phyloP scores from a whole-genome alignment of 345 rosid species.

The Crucihimalaya himalaica region DNA sequence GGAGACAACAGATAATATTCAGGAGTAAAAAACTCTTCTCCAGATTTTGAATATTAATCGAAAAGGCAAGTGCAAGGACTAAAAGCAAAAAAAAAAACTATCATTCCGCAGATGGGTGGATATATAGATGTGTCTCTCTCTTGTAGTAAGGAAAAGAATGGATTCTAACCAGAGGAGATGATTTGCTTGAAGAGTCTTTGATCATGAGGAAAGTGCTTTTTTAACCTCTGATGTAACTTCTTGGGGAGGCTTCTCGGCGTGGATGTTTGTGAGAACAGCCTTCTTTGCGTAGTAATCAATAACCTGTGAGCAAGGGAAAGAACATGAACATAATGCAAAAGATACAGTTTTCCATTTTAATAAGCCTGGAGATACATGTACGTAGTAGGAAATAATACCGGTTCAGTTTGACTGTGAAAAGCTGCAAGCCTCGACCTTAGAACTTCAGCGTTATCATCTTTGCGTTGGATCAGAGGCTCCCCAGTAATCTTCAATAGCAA shows the following conservation, averaged over 20 bases:
- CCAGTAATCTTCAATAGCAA: constrained; percentile 61
- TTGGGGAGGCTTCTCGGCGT: constrained; percentile 70
- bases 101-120: constrained; percentile 34
- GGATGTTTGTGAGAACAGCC: constrained; percentile 64
- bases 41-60: background rate
- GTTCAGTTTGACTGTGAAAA: constrained; percentile 83
- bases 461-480: constrained; percentile 82
- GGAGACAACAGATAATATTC: constrained; percentile 15
- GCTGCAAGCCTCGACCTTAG: constrained; percentile 82
- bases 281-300: constrained; percentile 71
- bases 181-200: constrained; percentile 5
- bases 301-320: constrained; percentile 53
- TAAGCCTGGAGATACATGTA: background rate
- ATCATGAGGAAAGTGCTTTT: constrained; percentile 56
- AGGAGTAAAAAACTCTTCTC: constrained; percentile 19
- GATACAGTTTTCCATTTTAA: background rate
- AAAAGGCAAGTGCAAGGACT: constrained; percentile 19
- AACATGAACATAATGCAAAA: constrained; percentile 6
- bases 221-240: constrained; percentile 83
- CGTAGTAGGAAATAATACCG: constrained; percentile 43
- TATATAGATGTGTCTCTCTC: constrained; percentile 28
- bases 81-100: constrained; percentile 12
- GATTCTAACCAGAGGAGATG: constrained; percentile 33
- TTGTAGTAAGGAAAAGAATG: constrained; percentile 35
- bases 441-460: constrained; percentile 82